Percentiles rank a stretch among this genome's conserved stretches.
These are phyloP conservation scores for Solanum rostratum DNA, from an alignment of 257 asterid species.

Conservation along the genomic window DNA sequence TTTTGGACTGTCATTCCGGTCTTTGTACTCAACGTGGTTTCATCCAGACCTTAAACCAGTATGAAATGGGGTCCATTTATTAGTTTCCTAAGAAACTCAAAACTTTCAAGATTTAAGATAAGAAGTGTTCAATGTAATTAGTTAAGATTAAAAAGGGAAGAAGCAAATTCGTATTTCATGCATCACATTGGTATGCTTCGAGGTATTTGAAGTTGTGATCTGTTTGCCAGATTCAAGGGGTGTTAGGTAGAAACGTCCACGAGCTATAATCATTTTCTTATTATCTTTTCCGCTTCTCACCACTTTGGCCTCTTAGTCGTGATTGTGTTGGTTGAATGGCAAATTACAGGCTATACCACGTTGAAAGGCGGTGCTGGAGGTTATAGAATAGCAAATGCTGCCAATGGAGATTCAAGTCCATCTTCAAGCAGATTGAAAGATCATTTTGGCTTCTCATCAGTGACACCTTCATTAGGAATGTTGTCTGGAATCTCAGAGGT, in stretches of 20 bases:
- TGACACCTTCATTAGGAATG: conserved; percentile 30
- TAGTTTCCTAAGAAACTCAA: background rate
- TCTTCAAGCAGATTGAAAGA: conserved; percentile 9
- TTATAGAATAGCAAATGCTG: conserved; percentile 22
- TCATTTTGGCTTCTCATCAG: conserved; percentile 16
- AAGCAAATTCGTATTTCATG: background rate
- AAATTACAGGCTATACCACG: conserved; percentile 35
- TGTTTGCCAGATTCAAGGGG: background rate
- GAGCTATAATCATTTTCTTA: background rate
- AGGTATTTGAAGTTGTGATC: background rate
- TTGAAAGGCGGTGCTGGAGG: conserved; percentile 11
- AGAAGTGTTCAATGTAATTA: background rate
- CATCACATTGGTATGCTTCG: background rate
- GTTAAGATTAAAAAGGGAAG: background rate
- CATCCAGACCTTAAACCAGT: background rate
- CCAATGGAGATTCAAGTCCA: conserved; percentile 22
- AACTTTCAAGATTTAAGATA: background rate
- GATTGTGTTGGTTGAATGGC: background rate
- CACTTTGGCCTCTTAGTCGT: background rate
- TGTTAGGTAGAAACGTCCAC: background rate
- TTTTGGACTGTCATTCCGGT: background rate
- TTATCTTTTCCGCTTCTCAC: background rate
- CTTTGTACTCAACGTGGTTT: background rate
- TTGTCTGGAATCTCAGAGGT: conserved; percentile 45
- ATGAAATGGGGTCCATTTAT: background rate